Evolutionary conservation across 2,329 filamentous ascomycete genomes (phyloP), one percentile per base, ranked within the genome.

Genomic region (Talaromyces sp.): DNA sequence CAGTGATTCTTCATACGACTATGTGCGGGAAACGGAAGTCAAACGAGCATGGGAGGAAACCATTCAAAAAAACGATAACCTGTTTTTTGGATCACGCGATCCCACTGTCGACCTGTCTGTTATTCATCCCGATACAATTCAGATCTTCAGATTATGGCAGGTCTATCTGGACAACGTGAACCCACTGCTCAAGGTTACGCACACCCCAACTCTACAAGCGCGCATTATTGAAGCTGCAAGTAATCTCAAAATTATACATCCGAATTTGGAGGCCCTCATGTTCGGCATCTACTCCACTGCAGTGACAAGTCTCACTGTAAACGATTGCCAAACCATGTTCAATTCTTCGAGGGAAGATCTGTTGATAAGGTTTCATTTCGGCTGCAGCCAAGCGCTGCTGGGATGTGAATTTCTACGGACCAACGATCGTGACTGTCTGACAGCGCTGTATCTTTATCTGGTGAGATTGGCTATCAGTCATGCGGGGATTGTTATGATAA

Each of bases 151-250:
- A 39, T 70, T 79, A 10, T 91, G 89, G 89, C 88, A 90, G 74
- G 82, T 86, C 17, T 91, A 89, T 71, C 82, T 91, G 49, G 85
- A 87, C 68, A 90, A 90, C 70, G 85, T 91, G 69, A 87, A 91
- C 69, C 87, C 89, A 0, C 73, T 92, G 6, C 80, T 90, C 56
- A 91, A 90, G 71, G 81, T 91, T 64, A 88, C 86, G 0, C 89
- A 91, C 71, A 84, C 86, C 0, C 87, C 88, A 0, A 89, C 84
- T 1, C 77, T 90, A 0, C 88, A 91, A 72, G 79, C 78, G n/a
- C 84, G 84, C 61, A 84, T 91, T 45, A 84, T 91, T 60, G 85
- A 88, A 65, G 87, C 87, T 8, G 84, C 83, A 41, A 82, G 84
- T 3, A 82, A 87, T 61, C 73, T 87, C 5, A 77, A 82, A 33